Evolutionary conservation across 345 rosid species (phyloP).

Genomic region (Carallia brachiata): DNA sequence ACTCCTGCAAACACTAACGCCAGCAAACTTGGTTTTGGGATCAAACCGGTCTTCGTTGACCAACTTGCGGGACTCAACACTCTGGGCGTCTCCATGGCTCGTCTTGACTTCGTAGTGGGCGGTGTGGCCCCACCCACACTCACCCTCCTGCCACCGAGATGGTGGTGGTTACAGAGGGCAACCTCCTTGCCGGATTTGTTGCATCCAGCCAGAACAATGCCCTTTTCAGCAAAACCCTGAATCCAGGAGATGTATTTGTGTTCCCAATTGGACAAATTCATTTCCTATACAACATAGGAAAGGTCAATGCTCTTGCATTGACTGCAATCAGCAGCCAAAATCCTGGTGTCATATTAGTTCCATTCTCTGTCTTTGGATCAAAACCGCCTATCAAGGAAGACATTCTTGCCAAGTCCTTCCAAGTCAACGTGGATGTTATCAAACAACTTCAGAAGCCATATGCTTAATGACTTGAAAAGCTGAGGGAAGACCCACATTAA

Average conservation of each 20-base stretch:
- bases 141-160: conserved; percentile 11
- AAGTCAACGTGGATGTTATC: too few species aligned
- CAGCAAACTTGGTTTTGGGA: neutral
- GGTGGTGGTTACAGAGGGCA: too few species aligned
- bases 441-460: conserved; percentile 1
- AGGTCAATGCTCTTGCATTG: neutral
- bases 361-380: conserved; percentile 4
- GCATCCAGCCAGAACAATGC: too few species aligned
- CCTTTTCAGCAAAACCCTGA: too few species aligned
- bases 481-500: too few species aligned
- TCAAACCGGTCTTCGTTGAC: neutral
- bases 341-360: conserved; percentile 5
- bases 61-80: conserved; percentile 15
- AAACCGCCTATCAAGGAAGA: neutral
- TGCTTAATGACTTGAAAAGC: neutral
- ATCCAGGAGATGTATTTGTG: too few species aligned
- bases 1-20: too few species aligned
- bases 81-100: conserved; percentile 1
- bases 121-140: neutral
- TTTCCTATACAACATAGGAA: too few species aligned
- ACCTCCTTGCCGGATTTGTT: too few species aligned
- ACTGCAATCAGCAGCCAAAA: conserved; percentile 10
- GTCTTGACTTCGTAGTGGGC: neutral
- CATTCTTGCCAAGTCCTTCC: neutral
- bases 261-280: too few species aligned